phyloP scores from a whole-genome alignment of 1,139 yeast species.

The Nadsonia commutata region DNA sequence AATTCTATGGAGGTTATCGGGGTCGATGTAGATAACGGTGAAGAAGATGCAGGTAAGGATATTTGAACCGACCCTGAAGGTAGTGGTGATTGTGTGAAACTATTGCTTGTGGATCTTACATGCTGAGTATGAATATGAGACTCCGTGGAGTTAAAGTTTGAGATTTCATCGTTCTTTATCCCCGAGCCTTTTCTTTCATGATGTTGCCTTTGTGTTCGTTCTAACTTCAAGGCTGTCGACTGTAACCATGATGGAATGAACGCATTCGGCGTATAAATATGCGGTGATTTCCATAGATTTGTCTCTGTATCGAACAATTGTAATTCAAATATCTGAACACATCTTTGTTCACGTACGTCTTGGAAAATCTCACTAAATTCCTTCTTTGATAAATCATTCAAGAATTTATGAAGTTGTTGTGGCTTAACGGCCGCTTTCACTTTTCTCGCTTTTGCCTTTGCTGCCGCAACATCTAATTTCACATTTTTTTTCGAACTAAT shows the following conservation, averaged over 20 bases:
- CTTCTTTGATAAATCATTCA: background rate
- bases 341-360: slow-evolving; percentile 23
- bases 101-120: background rate
- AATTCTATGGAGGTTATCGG: too few species aligned
- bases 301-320: slow-evolving; percentile 38
- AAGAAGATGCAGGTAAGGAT: background rate
- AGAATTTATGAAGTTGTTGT: background rate
- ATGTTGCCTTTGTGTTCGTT: background rate
- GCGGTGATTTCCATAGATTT: slow-evolving; percentile 40
- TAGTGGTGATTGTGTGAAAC: background rate
- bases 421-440: slow-evolving; percentile 2
- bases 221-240: background rate
- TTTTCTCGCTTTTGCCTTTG: slow-evolving; percentile 5
- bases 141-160: background rate
- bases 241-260: background rate
- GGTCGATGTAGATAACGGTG: too few species aligned
- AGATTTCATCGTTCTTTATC: background rate
- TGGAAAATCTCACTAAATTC: slow-evolving; percentile 6
- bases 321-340: slow-evolving; percentile 58
- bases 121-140: background rate
- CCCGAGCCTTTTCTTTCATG: background rate
- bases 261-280: background rate
- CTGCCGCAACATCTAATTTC: slow-evolving; percentile 5
- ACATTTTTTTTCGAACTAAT: slow-evolving; percentile 4
- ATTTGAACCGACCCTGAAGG: background rate